Percentiles rank a stretch among this genome's conserved stretches.
Conservation (phyloP, 2,329 filamentous ascomycete genomes). For the Cercospora zeae-maydis region DNA sequence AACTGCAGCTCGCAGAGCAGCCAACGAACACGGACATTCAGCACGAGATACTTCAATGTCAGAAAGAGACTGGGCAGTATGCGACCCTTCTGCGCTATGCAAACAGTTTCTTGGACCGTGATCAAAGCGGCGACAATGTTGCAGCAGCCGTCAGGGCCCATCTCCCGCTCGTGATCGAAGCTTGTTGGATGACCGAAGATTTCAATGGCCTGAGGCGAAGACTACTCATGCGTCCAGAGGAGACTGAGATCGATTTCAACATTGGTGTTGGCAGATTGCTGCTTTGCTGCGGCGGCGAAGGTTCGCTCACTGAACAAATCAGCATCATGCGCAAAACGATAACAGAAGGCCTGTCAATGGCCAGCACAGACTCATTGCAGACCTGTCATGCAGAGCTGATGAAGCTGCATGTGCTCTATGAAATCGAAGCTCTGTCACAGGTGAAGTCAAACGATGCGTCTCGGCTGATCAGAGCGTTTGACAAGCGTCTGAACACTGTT, state of each 20-base stretch:
- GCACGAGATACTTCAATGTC: conserved; percentile 76
- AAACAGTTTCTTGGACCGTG: conserved; percentile 59
- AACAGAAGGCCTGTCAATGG: conserved; percentile 69
- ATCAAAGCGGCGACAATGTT: conserved; percentile 7
- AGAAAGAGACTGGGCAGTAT: conserved; percentile 94
- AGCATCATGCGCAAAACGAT: conserved; percentile 65
- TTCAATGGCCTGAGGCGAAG: conserved; percentile 74
- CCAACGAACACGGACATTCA: conserved; percentile 76
- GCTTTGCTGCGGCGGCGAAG: conserved; percentile 52
- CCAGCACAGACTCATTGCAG: conserved; percentile 75
- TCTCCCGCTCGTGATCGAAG: conserved; percentile 82
- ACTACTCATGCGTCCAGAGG: conserved; percentile 17
- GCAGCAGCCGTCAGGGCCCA: conserved; percentile 9
- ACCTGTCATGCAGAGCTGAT: conserved; percentile 81
- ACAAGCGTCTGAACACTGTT: conserved; percentile 75
- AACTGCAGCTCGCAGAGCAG: conserved; percentile 77
- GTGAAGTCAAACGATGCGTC: conserved; percentile 17
- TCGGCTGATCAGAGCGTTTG: conserved; percentile 17
- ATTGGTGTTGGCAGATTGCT: conserved; percentile 70
- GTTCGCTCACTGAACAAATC: conserved; percentile 57
- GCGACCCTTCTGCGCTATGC: conserved; percentile 71
- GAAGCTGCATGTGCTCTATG: conserved; percentile 80
- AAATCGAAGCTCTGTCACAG: conserved; percentile 73
- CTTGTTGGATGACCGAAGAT: conserved; percentile 82
- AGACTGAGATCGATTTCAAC: conserved; percentile 66